phyloP scores from a whole-genome alignment of 2,329 filamentous ascomycete species.

The Fusarium sambucinum region DNA sequence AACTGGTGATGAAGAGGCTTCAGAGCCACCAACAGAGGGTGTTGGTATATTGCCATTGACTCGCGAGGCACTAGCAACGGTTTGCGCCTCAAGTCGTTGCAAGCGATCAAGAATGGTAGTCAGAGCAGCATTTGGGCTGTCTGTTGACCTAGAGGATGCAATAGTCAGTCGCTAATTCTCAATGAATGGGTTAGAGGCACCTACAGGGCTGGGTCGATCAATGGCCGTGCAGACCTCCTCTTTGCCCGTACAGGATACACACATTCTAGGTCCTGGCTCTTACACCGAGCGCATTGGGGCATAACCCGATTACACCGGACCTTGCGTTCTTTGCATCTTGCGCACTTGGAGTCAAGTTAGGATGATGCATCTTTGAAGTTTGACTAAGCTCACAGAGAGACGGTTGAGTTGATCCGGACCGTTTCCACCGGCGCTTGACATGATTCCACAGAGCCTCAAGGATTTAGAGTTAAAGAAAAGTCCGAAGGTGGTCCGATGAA shows the following conservation, averaged over 20 bases:
- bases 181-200: background rate
- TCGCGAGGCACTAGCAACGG: background rate
- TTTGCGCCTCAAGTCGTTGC: constrained; percentile 48
- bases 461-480: constrained; percentile 7
- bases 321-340: constrained; percentile 48
- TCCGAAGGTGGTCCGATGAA: constrained; percentile 5
- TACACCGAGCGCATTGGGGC: constrained; percentile 48
- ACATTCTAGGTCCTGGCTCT: constrained; percentile 45
- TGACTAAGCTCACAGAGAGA: constrained; percentile 38
- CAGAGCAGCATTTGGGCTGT: constrained; percentile 34
- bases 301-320: constrained; percentile 50
- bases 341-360: constrained; percentile 37
- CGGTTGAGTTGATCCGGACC: constrained; percentile 43
- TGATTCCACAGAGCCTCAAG: constrained; percentile 7
- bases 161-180: constrained; percentile 20
- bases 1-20: constrained; percentile 31
- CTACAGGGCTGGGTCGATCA: constrained; percentile 37
- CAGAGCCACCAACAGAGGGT: constrained; percentile 31
- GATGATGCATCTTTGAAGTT: background rate
- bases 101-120: constrained; percentile 49
- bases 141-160: constrained; percentile 19
- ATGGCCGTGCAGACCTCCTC: constrained; percentile 39
- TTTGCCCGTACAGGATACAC: constrained; percentile 48
- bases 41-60: constrained; percentile 8
- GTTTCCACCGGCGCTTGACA: constrained; percentile 19